Base-by-base conservation (phyloP, 176 grass and related monocot species). In the Ensete ventricosum region DNA sequence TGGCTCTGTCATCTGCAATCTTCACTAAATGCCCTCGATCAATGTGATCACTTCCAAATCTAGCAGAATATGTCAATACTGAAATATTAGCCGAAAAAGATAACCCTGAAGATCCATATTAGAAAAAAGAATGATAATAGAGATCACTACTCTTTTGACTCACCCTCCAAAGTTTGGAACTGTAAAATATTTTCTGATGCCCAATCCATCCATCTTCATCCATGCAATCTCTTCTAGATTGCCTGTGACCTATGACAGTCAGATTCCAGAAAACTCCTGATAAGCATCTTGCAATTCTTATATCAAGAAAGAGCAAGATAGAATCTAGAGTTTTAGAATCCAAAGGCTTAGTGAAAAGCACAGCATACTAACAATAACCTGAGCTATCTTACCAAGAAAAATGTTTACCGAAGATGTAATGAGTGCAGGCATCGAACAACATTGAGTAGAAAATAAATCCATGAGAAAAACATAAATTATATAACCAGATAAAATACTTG, bases 131-230 rank as follows among this genome's bases (percentile, higher is more conserved):
- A 24, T 1, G 14, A 54, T 10, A 16, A 23, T 6, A 54, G 50
- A 12, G 2, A 49, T 22, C 10, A 26, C 43, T 14, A 27, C 10
- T 13, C 9, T 54, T 12, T 13, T 53, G 4, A 54, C 83, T 52
- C 54, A 85, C 83, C 83, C 83, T 77, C 83, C 83, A 76, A 85
- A 85, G 69, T 85, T 80, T 70, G 83, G 83, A 76, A 85, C 52
- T 76, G 83, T 72, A 63, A 85, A 80, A 53, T 85, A 78, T 54
- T 85, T 80, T 64, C 53, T 80, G 6, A 85, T 50, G 53, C 77
- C 72, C 73, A 85, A 62, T 24, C 71, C 83, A 54, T 85, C 83
- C 83, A 85, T 80, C 79, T 85, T 85, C 62, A 85, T 79, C 83
- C 83, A 85, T 69, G 77, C 83, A 80, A 85, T 85, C 20, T 85